Base-by-base conservation (phyloP, 768 basidiomycete genomes). In the Cystobasidiopsis lactophilus region DNA sequence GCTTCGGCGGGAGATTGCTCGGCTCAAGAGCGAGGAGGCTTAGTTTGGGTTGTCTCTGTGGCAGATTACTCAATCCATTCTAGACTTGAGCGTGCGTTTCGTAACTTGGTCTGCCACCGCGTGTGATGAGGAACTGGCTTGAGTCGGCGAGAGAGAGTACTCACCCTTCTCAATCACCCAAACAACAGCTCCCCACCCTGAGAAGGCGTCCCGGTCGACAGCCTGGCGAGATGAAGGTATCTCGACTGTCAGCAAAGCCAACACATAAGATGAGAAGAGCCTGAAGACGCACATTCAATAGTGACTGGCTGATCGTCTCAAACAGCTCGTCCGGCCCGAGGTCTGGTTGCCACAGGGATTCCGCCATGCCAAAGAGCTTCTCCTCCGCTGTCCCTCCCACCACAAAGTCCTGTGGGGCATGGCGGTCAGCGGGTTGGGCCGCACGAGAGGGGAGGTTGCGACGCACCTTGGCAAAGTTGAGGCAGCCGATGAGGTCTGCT, bases 301-400 rank as follows among this genome's bases (percentile, higher is more conserved):
- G 68, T 5, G 88, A 89, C 68, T 98, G 93, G 27, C 85, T 86
- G 63, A 95, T 88, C 2, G 93, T 96, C 72, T 98, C 93, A 63
- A 98, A 98, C 43, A 98, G 70, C 66, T 96, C 93, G 63, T 96
- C 93, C 14, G 89, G 77, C 65, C 80, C 88, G 66, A 98, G 71
- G 66, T 88, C 84, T 9, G 91, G 88, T 68, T 98, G 93, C 93
- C 93, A 98, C 29, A 98, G 74, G 2, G 88, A 86, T 67, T 98
- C 93, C 39, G 93, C 93, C 50, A 91, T 79, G 80, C 93, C 93
- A 62, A 79, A 93, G 58, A 98, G 69, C 70, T 95, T 95, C 56
- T 77, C 72, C 62, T 79, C 79, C 21, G 93, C 91, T 0, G 86
- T 86, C 31, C 93, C 93, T 9, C 85, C 77, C 11, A 95, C 93